Evolutionary conservation across 1,139 yeast genomes (phyloP).

Genomic region (Kluyveromyces sp.): DNA sequence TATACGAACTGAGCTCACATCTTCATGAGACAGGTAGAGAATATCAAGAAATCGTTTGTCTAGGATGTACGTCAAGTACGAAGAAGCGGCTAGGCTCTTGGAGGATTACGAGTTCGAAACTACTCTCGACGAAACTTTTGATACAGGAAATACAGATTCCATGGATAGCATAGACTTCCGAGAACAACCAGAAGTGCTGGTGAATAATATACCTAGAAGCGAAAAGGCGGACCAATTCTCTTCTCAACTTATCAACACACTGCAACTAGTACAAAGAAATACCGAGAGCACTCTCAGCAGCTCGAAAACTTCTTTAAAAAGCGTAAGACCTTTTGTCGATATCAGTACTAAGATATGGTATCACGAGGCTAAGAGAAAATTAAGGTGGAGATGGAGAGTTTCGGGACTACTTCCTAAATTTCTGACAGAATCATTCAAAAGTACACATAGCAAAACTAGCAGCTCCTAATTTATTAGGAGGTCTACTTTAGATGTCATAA

Average conservation of each 20-base stretch:
- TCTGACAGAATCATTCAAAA: constrained; percentile 3
- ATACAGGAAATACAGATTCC: constrained; percentile 10
- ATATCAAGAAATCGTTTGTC: constrained; percentile 53
- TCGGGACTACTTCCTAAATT: constrained; percentile 33
- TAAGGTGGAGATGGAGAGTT: constrained; percentile 43
- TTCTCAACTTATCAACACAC: constrained; percentile 23
- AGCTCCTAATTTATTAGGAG: too few relatives aligned
- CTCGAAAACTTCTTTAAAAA: neutral
- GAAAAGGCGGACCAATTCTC: constrained; percentile 23
- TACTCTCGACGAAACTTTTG: constrained; percentile 16
- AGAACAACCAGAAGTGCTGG: constrained; percentile 12
- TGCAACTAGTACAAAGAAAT: constrained; percentile 12
- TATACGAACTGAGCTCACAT: constrained; percentile 51
- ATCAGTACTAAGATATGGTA: constrained; percentile 28
- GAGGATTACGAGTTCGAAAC: constrained; percentile 30
- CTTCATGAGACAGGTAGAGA: constrained; percentile 27
- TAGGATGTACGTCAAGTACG: constrained; percentile 54
- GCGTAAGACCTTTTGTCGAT: constrained; percentile 12
- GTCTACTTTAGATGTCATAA: too few relatives aligned
- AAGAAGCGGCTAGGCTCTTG: constrained; percentile 38
- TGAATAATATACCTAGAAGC: constrained; percentile 3
- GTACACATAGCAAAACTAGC: neutral
- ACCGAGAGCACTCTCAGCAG: neutral
- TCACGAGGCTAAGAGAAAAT: constrained; percentile 31
- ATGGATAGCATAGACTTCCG: constrained; percentile 11